Evolutionary conservation across 2,329 filamentous ascomycete species (phyloP).

Genomic region (Stagonosporopsis tanaceti): DNA sequence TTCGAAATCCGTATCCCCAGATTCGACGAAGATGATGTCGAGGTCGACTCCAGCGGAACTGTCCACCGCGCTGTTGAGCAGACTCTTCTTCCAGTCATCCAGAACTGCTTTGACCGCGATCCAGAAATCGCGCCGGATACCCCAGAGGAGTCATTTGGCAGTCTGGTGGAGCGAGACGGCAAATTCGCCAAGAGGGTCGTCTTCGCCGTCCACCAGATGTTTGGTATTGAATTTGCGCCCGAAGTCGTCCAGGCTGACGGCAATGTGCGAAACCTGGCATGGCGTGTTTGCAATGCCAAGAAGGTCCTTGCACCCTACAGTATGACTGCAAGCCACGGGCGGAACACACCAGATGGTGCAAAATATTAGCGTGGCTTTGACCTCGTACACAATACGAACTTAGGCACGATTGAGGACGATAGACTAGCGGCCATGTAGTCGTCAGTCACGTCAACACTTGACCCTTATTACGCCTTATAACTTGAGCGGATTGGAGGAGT

Average conservation of each 20-base stretch:
- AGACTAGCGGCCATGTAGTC: not conserved
- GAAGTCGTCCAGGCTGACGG: slow-evolving; percentile 93
- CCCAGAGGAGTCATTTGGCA: slow-evolving; percentile 83
- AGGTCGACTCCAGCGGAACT: slow-evolving; percentile 65
- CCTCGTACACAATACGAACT: not conserved
- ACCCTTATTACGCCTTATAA: not conserved
- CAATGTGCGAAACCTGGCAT: slow-evolving; percentile 87
- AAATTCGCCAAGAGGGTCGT: slow-evolving; percentile 92
- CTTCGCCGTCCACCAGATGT: slow-evolving; percentile 94
- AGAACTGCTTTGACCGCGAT: slow-evolving; percentile 92
- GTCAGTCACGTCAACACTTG: not conserved
- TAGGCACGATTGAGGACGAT: not conserved
- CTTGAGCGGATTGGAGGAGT: not conserved
- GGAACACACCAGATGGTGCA: slow-evolving; percentile 43
- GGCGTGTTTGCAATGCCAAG: slow-evolving; percentile 95
- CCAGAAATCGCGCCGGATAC: slow-evolving; percentile 86
- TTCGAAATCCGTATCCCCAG: slow-evolving; percentile 88
- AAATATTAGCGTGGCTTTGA: slow-evolving; percentile 3
- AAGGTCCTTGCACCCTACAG: slow-evolving; percentile 74
- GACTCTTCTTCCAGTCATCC: slow-evolving; percentile 80
- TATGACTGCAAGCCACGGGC: slow-evolving; percentile 56
- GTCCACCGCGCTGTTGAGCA: slow-evolving; percentile 76
- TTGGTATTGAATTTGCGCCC: slow-evolving; percentile 93
- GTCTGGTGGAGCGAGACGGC: slow-evolving; percentile 81
- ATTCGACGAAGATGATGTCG: slow-evolving; percentile 77